Percentiles rank a stretch among this genome's conserved stretches.
Evolutionary conservation across 331 rosid species (phyloP).

Genomic region (Pyracantha coccinea): DNA sequence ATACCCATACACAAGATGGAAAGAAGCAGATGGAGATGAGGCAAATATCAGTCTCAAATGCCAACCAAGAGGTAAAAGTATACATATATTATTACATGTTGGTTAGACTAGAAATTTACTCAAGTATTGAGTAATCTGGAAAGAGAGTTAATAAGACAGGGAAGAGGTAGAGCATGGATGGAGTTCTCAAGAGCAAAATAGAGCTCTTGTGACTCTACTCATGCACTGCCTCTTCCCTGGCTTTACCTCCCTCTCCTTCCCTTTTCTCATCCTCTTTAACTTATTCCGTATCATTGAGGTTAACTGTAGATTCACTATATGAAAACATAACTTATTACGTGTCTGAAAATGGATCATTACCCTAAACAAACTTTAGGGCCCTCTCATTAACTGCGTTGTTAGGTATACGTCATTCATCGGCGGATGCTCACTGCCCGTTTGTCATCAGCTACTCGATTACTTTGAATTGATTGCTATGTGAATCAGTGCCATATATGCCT

Average conservation of each 20-base stretch:
- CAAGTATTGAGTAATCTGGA: neutral
- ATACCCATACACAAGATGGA: too few species aligned
- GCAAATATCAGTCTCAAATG: too few species aligned
- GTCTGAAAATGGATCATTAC: neutral
- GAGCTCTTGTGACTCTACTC: conserved; percentile 53
- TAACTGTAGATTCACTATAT: neutral
- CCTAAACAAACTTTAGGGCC: neutral
- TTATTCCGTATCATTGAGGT: neutral
- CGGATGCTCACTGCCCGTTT: neutral
- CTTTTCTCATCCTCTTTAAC: neutral
- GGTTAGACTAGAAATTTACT: too few species aligned
- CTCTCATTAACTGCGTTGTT: neutral
- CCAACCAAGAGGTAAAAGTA: too few species aligned
- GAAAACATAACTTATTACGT: neutral
- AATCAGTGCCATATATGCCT: neutral
- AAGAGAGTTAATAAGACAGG: conserved; percentile 35
- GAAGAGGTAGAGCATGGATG: conserved; percentile 82
- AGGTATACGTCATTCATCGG: neutral
- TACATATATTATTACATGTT: too few species aligned
- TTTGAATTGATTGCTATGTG: too few species aligned
- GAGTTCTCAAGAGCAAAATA: conserved; percentile 34
- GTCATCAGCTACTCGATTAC: neutral
- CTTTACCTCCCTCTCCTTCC: neutral
- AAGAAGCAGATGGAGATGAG: too few species aligned
- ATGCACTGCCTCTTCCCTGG: conserved; percentile 99